Base-by-base conservation (phyloP, 768 basidiomycete species). In the Trametes sanguinea region DNA sequence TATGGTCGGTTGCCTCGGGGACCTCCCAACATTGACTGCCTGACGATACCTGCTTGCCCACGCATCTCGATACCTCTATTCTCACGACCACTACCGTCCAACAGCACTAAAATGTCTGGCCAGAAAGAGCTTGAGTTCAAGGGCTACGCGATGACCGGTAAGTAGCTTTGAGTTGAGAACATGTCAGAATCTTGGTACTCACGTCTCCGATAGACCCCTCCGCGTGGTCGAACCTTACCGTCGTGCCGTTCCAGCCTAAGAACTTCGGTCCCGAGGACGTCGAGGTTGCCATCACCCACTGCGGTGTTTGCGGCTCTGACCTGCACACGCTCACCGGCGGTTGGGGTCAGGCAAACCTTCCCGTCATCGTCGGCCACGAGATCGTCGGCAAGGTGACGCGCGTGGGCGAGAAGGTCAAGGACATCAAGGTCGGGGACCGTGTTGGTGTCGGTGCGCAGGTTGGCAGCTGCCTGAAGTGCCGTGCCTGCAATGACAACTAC, bases 221-320 rank as follows among this genome's bases (percentile, higher is more conserved):
- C 9, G 55, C 60, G n/a, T 81, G 77, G 77, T 72, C 73, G n/a
- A 68, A 77, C 39, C 79, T 81, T 54, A 66, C 80, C 45, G 66
- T 83, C 32, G 77, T 76, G 40, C 72, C 78, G 30, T 83, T 82
- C 72, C 67, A 81, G 66, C 84, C 85, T n/a, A 87, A 87, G 73
- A 70, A 70, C 14, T 76, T 77, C 62, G 77, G 77, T 6, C 80
- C 84, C 32, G 76, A 80, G 63, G 86, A 88, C 66, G 75, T 87
- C 54, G 85, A 87, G 55, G 78, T 84, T 57, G 76, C 79, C 51
- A 81, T 83, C 60, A 78, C 80, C 27, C 81, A 76, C 66, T 83
- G 74, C 66, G 73, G 73, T 39, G 81, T 83, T 11, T 85, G 84
- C 62, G 83, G 80, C 39, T 80, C 81, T 2, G 85, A 85, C 71